Evolutionary conservation across 2,329 filamentous ascomycete species (phyloP).

Genomic region (Venturia oleaginea): DNA sequence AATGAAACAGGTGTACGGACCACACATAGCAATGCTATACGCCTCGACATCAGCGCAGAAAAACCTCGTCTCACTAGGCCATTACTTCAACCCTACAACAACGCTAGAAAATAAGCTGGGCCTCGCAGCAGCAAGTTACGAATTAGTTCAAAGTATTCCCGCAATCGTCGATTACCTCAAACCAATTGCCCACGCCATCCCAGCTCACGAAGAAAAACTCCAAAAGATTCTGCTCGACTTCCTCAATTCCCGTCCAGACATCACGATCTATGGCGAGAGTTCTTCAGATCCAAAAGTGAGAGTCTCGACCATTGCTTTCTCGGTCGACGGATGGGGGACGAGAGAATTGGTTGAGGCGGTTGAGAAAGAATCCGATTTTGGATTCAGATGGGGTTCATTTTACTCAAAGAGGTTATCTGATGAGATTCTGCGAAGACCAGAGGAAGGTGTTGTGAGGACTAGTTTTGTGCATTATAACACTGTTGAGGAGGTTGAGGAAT

Average conservation of each 20-base stretch:
- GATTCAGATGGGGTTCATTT: constrained; percentile 59
- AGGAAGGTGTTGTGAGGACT: constrained; percentile 59
- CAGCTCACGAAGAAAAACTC: constrained; percentile 50
- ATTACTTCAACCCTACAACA: constrained; percentile 56
- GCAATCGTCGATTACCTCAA: constrained; percentile 51
- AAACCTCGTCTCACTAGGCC: constrained; percentile 48
- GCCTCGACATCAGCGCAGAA: constrained; percentile 48
- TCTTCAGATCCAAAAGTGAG: constrained; percentile 39
- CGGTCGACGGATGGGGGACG: constrained; percentile 47
- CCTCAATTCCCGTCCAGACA: constrained; percentile 38
- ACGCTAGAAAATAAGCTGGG: constrained; percentile 59
- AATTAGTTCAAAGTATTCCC: constrained; percentile 56
- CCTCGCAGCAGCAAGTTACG: constrained; percentile 61
- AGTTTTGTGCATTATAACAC: constrained; percentile 44
- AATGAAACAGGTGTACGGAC: constrained; percentile 49
- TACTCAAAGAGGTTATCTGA: constrained; percentile 56
- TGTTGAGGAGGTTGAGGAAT: constrained; percentile 9
- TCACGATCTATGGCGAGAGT: constrained; percentile 51
- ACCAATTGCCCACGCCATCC: constrained; percentile 31
- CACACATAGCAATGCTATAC: constrained; percentile 65
- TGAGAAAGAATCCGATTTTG: constrained; percentile 49
- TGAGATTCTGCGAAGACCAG: constrained; percentile 48
- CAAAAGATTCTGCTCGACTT: constrained; percentile 53
- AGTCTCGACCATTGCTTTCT: constrained; percentile 60
- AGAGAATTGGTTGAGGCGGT: constrained; percentile 52